These are phyloP conservation scores for Viola pubescens DNA, from an alignment of 441 rosid species.

Conservation along the genomic window DNA sequence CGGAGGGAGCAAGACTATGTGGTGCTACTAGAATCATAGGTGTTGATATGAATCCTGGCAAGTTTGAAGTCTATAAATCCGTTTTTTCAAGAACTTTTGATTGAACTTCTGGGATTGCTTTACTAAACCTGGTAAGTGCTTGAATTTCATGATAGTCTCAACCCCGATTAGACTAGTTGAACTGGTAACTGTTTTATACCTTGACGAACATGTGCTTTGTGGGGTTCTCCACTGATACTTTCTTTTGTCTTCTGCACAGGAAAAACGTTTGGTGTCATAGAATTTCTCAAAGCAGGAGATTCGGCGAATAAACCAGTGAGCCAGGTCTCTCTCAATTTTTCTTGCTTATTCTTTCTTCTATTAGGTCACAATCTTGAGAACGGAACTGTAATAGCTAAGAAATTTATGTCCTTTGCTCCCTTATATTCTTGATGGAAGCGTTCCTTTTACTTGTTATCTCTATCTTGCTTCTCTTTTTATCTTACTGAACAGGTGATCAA, in stretches of 20 bases:
- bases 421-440: too few relatives aligned
- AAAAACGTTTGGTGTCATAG: conserved; percentile 60
- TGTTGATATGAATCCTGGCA: conserved; percentile 55
- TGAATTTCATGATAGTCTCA: too few relatives aligned
- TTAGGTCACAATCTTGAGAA: not conserved
- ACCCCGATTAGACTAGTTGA: not conserved
- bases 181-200: not conserved
- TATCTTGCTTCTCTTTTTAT: not conserved
- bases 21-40: conserved; percentile 74
- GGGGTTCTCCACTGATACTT: not conserved
- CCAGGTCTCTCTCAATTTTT: conserved; percentile 36
- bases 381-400: too few relatives aligned
- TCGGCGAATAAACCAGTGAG: conserved; percentile 39
- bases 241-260: conserved; percentile 24
- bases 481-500: conserved; percentile 37
- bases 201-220: not conserved
- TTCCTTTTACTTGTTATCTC: too few relatives aligned
- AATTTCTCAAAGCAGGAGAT: conserved; percentile 50
- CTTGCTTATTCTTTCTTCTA: not conserved
- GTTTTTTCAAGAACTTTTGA: not conserved
- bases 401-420: too few relatives aligned
- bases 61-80: conserved; percentile 54
- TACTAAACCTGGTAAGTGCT: too few relatives aligned
- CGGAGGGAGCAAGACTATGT: conserved; percentile 69
- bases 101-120: not conserved